A percentile compares a stretch with the other conserved stretches of the same genome.
phyloP scores from a whole-genome alignment of 2,329 filamentous ascomycete genomes.

The Sphaerostilbella broomeana region DNA sequence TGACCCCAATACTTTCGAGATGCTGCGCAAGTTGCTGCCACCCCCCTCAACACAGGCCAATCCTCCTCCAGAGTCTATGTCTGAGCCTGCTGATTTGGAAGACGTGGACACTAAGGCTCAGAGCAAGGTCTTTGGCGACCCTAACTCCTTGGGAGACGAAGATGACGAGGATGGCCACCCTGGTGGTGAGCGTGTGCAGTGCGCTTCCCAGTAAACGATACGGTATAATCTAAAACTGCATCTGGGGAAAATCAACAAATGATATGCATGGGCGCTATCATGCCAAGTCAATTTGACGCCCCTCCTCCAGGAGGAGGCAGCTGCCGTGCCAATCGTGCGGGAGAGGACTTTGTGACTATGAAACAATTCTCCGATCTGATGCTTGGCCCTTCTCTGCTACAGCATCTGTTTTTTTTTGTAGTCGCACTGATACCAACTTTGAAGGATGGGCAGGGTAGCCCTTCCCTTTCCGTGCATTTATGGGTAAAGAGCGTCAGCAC shows the following conservation, averaged over 20 bases:
- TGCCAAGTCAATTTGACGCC: conserved; percentile 1
- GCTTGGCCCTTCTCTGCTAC: conserved; percentile 8
- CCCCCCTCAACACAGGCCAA: conserved; percentile 54
- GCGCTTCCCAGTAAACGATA: conserved; percentile 68
- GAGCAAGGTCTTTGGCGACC: conserved; percentile 61
- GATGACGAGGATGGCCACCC: conserved; percentile 72
- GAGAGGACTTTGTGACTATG: conserved; percentile 14
- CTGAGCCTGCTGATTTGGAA: conserved; percentile 81
- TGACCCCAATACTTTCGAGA: conserved; percentile 63
- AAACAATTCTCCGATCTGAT: conserved; percentile 9
- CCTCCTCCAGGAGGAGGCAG: conserved; percentile 1
- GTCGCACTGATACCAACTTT: conserved; percentile 17
- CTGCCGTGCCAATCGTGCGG: conserved; percentile 14
- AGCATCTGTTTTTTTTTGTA: conserved; percentile 13
- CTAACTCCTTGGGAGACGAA: conserved; percentile 56
- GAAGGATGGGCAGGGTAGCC: not conserved
- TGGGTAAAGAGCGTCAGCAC: conserved; percentile 3
- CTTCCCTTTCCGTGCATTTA: conserved; percentile 4
- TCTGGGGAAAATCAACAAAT: not conserved
- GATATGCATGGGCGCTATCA: not conserved
- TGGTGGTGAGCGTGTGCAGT: conserved; percentile 75
- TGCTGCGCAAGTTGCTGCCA: conserved; percentile 80
- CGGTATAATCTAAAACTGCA: not conserved
- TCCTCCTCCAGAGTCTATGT: conserved; percentile 80
- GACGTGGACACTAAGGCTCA: conserved; percentile 66